phyloP scores from a whole-genome alignment of 495 filamentous ascomycete genomes.

The Trichoderma orchidacearum region DNA sequence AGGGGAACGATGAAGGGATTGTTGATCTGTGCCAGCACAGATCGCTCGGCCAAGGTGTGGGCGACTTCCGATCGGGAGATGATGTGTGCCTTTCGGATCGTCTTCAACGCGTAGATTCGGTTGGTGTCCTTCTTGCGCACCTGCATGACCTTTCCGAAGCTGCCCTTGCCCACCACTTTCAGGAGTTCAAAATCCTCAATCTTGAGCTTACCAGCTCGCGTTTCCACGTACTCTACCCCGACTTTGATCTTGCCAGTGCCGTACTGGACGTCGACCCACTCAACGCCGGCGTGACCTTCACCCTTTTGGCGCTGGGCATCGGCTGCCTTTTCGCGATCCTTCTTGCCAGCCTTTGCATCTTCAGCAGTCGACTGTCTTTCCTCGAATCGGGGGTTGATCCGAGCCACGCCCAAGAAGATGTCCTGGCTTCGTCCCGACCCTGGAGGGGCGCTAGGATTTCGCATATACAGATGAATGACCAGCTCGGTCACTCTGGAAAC shows the following conservation, averaged over 20 bases:
- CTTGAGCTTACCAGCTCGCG: constrained; percentile 69
- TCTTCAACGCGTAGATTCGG: constrained; percentile 97
- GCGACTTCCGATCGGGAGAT: constrained; percentile 97
- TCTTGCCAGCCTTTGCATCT: constrained; percentile 78
- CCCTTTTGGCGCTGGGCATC: constrained; percentile 53
- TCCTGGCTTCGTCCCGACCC: constrained; percentile 86
- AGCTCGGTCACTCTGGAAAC: constrained; percentile 86
- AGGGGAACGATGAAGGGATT: constrained; percentile 98
- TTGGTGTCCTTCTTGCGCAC: constrained; percentile 96
- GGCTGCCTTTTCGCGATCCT: constrained; percentile 72
- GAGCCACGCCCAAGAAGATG: constrained; percentile 83
- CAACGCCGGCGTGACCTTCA: constrained; percentile 63
- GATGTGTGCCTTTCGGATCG: constrained; percentile 96
- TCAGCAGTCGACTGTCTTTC: constrained; percentile 58
- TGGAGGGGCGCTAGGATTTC: constrained; percentile 72
- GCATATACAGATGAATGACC: constrained; percentile 79
- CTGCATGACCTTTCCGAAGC: constrained; percentile 99
- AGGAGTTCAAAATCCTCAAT: constrained; percentile 96
- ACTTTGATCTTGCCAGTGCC: constrained; percentile 80
- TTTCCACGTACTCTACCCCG: constrained; percentile 93
- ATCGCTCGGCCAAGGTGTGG: constrained; percentile 94
- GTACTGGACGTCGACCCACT: constrained; percentile 82
- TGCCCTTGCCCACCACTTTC: constrained; percentile 98
- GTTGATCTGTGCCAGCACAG: constrained; percentile 96
- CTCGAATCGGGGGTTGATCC: constrained; percentile 82